These are phyloP conservation scores for Penicillium crystallinum DNA, from an alignment of 495 filamentous ascomycete species.

Conservation along the genomic window DNA sequence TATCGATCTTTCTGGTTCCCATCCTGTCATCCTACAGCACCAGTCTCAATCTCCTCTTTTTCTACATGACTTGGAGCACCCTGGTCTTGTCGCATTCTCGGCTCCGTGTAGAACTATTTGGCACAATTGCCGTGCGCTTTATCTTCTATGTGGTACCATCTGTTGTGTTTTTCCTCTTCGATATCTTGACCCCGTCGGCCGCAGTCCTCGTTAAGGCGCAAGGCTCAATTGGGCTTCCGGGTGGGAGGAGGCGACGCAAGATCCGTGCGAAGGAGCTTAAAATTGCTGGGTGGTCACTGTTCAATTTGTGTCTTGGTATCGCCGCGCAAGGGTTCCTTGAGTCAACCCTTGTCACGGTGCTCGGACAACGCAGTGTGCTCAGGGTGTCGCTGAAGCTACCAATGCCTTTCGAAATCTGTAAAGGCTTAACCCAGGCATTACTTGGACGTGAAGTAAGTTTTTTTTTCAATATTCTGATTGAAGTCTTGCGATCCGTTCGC, in stretches of 20 bases:
- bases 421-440: slow-evolving; percentile 47
- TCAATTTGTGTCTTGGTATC: slow-evolving; percentile 61
- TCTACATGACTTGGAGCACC: slow-evolving; percentile 85
- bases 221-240: slow-evolving; percentile 58
- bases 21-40: slow-evolving; percentile 60
- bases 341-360: slow-evolving; percentile 42
- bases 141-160: slow-evolving; percentile 72
- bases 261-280: slow-evolving; percentile 30
- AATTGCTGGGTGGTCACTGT: slow-evolving; percentile 50
- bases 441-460: slow-evolving; percentile 50
- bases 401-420: slow-evolving; percentile 55
- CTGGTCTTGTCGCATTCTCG: slow-evolving; percentile 72
- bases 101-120: slow-evolving; percentile 69
- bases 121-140: slow-evolving; percentile 60
- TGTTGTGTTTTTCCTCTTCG: slow-evolving; percentile 66
- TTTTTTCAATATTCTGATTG: not conserved
- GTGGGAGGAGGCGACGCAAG: slow-evolving; percentile 42
- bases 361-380: slow-evolving; percentile 51
- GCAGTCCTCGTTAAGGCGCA: slow-evolving; percentile 64
- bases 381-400: slow-evolving; percentile 54
- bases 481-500: not conserved
- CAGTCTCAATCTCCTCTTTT: slow-evolving; percentile 79
- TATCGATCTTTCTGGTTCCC: slow-evolving; percentile 58
- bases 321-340: slow-evolving; percentile 55
- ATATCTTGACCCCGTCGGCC: slow-evolving; percentile 61